A percentile compares a stretch with the other conserved stretches of the same genome.
Conservation (phyloP, 257 asterid genomes). For the Petunia secreta region DNA sequence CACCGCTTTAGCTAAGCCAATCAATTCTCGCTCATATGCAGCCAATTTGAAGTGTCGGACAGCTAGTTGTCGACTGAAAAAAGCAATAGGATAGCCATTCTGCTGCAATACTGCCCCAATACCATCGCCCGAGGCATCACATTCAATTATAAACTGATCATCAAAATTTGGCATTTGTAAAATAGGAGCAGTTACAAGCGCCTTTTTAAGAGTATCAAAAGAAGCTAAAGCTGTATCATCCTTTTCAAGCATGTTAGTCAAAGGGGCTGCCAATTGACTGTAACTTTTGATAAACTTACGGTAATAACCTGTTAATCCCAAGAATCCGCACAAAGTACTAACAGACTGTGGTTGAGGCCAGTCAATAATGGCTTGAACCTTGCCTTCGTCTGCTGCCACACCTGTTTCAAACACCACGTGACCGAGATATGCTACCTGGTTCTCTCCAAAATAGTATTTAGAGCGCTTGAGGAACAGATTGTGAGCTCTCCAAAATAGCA, state of each 20-base stretch:
- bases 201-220: not conserved
- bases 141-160: not conserved
- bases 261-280: not conserved
- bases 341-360: slow-evolving; percentile 22
- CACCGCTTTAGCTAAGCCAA: not conserved
- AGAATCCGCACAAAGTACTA: slow-evolving; percentile 15
- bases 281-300: not conserved
- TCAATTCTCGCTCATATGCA: not conserved
- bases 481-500: not conserved
- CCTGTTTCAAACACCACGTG: slow-evolving; percentile 10
- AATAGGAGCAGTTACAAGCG: not conserved
- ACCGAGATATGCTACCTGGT: not conserved
- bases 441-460: not conserved
- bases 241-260: not conserved
- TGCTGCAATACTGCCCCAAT: slow-evolving; percentile 14
- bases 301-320: slow-evolving; percentile 31
- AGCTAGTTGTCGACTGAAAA: slow-evolving; percentile 7
- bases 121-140: not conserved
- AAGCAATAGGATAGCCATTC: slow-evolving; percentile 8
- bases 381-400: not conserved
- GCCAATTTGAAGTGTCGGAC: not conserved
- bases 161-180: slow-evolving; percentile 8
- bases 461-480: not conserved
- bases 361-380: not conserved
- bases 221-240: not conserved